Evolutionary conservation across 805 yeast genomes (phyloP).

Genomic region (Lachancea cidri): DNA sequence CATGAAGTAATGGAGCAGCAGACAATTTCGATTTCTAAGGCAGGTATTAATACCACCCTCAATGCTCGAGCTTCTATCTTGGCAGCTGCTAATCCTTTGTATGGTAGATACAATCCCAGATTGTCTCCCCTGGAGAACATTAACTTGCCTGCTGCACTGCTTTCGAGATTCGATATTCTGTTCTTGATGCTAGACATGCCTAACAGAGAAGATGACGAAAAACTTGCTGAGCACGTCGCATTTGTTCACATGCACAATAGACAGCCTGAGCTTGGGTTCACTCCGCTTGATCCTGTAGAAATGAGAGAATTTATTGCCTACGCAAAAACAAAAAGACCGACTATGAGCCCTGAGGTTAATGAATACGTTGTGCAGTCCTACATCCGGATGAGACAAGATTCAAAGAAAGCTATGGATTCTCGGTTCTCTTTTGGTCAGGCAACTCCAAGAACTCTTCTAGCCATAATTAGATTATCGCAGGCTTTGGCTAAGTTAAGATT

Average conservation of each 20-base stretch:
- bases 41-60: slow-evolving; percentile 93
- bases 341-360: slow-evolving; percentile 75
- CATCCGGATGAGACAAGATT: slow-evolving; percentile 88
- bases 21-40: slow-evolving; percentile 94
- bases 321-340: slow-evolving; percentile 83
- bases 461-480: slow-evolving; percentile 87
- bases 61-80: slow-evolving; percentile 93
- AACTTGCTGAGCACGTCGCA: slow-evolving; percentile 89
- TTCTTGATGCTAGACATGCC: slow-evolving; percentile 86
- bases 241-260: slow-evolving; percentile 90
- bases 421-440: slow-evolving; percentile 81
- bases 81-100: slow-evolving; percentile 98
- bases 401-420: slow-evolving; percentile 70
- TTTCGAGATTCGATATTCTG: slow-evolving; percentile 90
- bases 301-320: slow-evolving; percentile 83
- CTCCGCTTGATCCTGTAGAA: slow-evolving; percentile 71
- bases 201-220: slow-evolving; percentile 69
- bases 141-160: slow-evolving; percentile 91
- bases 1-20: slow-evolving; percentile 99
- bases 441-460: slow-evolving; percentile 91
- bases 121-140: slow-evolving; percentile 92
- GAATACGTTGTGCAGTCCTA: slow-evolving; percentile 83
- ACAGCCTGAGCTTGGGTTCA: slow-evolving; percentile 74
- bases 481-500: slow-evolving; percentile 90
- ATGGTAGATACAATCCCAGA: slow-evolving; percentile 88